These are phyloP conservation scores for Nothophoma quercina DNA, from an alignment of 2,329 filamentous ascomycete genomes.

Conservation along the genomic window DNA sequence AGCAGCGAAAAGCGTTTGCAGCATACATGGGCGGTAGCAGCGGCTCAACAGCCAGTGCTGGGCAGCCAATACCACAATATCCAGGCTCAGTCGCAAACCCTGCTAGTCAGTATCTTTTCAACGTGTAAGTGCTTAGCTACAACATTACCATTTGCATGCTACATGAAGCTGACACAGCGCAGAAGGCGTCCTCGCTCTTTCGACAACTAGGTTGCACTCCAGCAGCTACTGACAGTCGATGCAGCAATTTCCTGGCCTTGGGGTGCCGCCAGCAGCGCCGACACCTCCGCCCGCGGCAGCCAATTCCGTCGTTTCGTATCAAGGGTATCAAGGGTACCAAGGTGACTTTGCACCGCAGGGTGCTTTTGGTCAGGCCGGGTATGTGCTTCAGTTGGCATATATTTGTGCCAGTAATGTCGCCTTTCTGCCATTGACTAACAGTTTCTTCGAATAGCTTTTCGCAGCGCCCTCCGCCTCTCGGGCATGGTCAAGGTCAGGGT, in stretches of 20 bases:
- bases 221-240: constrained; percentile 14
- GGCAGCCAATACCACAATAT: constrained; percentile 29
- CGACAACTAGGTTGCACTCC: neutral
- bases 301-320: constrained; percentile 30
- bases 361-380: constrained; percentile 17
- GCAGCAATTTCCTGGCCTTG: constrained; percentile 33
- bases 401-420: neutral
- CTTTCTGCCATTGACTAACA: neutral
- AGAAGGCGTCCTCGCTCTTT: constrained; percentile 13
- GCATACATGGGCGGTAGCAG: constrained; percentile 39
- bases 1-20: constrained; percentile 40
- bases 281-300: constrained; percentile 35
- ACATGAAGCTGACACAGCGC: constrained; percentile 14
- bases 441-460: constrained; percentile 10
- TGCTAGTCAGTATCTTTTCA: constrained; percentile 33
- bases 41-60: constrained; percentile 13
- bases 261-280: constrained; percentile 34
- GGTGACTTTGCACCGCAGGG: constrained; percentile 19
- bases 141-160: neutral
- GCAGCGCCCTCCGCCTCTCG: constrained; percentile 29
- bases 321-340: constrained; percentile 23
- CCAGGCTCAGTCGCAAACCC: constrained; percentile 26
- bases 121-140: constrained; percentile 33
- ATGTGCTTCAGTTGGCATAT: neutral
- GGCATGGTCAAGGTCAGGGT: constrained; percentile 17